Base-by-base conservation (phyloP, 2,329 filamentous ascomycete genomes). In the Alternaria sp. region DNA sequence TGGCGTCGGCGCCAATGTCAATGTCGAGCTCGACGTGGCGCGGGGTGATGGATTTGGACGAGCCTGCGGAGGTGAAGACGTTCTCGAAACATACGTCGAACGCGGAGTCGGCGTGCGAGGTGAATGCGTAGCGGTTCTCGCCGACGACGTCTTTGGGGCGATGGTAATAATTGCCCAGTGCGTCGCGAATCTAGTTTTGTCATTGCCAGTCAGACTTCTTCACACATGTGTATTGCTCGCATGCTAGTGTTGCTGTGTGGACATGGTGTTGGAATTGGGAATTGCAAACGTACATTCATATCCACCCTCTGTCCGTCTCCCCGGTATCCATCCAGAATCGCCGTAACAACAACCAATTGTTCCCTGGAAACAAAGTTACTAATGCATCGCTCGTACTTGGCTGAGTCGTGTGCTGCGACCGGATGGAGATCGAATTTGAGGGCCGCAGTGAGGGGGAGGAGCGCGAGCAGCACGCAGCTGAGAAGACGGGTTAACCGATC, bases 51-150 rank as follows among this genome's bases (percentile, higher is more conserved):
- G 51, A 36, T 11, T 58, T 74, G 60, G 77, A 76, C 10, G 42
- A 39, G 28, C 45, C 59, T 45, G 54, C 31, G 8, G 56, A 58
- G 68, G 86, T 85, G 63, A 93, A 83, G 72, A 88, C 79, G 79
- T 97, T 98, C 80, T 96, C 91, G 76, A 97, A 96, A 85, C 94
- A 99, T 51, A 99, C 92, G 74, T 98, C 94, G 74, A 99, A 97
- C 9, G 92, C 91, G 33, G 92, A 91, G 79, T 98, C 93, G 51
- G 89, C 89, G 77, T 95, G 91, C 36, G 93, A 92, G 46, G 94
- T 98, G 78, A 99, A 99, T 50, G 94, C 92, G 77, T 93, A 93
- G 76, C 94, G 88, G 78, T 91, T 90, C 82, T 97, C 93, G 79
- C 95, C 95, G 14, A 88, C 90, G 60, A 98, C 88, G 74, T 99